Base-by-base conservation (phyloP, 1,139 yeast genomes). In the Kurtzmaniella natalensis region DNA sequence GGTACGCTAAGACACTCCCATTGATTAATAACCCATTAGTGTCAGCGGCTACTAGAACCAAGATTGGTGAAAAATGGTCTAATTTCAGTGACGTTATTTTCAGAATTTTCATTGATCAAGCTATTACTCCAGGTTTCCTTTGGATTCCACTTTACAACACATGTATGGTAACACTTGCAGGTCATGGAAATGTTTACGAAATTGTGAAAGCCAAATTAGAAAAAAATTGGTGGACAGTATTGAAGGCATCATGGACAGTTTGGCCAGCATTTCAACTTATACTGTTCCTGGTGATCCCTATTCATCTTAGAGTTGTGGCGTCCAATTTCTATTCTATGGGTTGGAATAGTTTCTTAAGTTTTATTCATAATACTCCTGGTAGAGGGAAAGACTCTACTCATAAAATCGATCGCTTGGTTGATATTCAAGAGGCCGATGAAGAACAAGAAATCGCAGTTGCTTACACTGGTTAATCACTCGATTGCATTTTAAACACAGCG, bases 1-100 rank as follows among this genome's bases (percentile, higher is more conserved):
- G 94, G 85, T 86, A 81, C 51, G 72, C 72, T 13, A 62, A 57
- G 31, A 58, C 76, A 8, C 58, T 86, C 17, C 77, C 82, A 23
- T 59, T 49, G 24, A 51, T 81, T 8, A 61, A 59, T 34, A 67
- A 64, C 39, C 78, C 77, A 5, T 61, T 65, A 28, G 40, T 64
- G 4, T 40, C 45, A 8, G 32, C 34, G 9, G 23, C 32, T 7
- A 30, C 18, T 25, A 30, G 32, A 26, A 22, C 20, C 11, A 13
- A 34, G 14, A 19, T 19, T 47, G 47, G 7, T 7, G 30, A 24
- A 15, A 25, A 23, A n/a, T n/a, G 17, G 27, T 11, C 18, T 3
- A n/a, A 58, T 30, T 44, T 57, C n/a, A 54, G 49, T 40, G 73
- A 69, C 40, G 59, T 59, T n/a, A 28, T 57, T 4, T 67, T 48